Base-by-base conservation (phyloP, 1,284 basidiomycete species). In the Ustilago tritici region DNA sequence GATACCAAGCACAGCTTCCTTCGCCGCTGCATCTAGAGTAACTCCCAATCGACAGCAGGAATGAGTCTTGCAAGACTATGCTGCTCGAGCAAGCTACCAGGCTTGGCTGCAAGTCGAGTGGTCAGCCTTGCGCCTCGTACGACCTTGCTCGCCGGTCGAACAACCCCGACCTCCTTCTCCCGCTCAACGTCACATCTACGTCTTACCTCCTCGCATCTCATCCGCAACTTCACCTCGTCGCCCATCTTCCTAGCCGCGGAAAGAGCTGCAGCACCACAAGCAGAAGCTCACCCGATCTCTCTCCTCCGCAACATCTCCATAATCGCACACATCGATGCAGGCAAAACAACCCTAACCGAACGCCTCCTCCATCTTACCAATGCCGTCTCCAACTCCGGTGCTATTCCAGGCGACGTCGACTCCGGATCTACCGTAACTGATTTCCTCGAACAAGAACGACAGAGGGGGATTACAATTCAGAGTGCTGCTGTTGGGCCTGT, bases 401-500 rank as follows among this genome's bases (percentile, higher is more conserved):
- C 73, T 2, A 31, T 80, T 12, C 84, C 93, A 3, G 94, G 93
- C 9, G 91, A 93, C 9, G 93, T 95, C 15, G 94, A 95, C 83
- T 92, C 91, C 0, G 94, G 94, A 14, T 94, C 93, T 75, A 95
- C 94, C 0, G 94, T 92, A 1, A 95, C 94, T 1, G 94, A 95
- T 85, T 95, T 95, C 78, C 88, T 95, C 12, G 94, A 94, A 14
- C 93, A 93, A 2, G 94, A 95, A 86, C 89, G 94, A 56, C 93
- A 94, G 85, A 89, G 94, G 56, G 94, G 94, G 5, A 95, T 95
- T 74, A 95, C 94, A 1, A 94, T 95, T 70, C 94, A 95, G 82
- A 93, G 92, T 17, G 94, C 94, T 14, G 94, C 93, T 85, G 93
- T 95, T 61, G 83, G 83, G 1, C 94, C 94, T 0, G 92, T 95